Percentiles rank a stretch among this genome's conserved stretches.
phyloP scores from a whole-genome alignment of 441 rosid genomes.

The Cnidoscolus chayamansa region DNA sequence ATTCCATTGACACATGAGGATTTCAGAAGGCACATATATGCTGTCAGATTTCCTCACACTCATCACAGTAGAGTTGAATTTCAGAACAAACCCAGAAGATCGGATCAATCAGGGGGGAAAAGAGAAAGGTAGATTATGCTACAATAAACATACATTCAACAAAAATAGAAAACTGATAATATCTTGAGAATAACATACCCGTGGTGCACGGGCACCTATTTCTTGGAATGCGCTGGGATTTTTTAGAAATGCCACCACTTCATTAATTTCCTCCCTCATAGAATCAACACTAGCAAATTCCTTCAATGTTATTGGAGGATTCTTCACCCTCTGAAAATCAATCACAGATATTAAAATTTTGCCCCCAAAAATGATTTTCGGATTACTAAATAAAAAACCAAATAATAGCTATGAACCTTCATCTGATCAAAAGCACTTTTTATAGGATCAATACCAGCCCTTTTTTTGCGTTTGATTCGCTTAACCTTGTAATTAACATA shows the following conservation, averaged over 20 bases:
- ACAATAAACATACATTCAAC: background rate
- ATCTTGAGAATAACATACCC: constrained; percentile 51
- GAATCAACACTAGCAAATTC: constrained; percentile 92
- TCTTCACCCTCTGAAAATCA: constrained; percentile 80
- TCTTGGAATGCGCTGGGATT: constrained; percentile 94
- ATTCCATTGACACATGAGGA: background rate
- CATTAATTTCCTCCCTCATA: constrained; percentile 96
- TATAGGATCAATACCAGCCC: constrained; percentile 89
- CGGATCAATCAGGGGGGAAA: background rate
- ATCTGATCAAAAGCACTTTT: constrained; percentile 79
- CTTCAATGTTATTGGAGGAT: constrained; percentile 84
- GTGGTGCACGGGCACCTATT: constrained; percentile 96
- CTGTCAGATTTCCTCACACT: background rate
- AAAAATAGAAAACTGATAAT: background rate
- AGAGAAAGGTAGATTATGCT: background rate
- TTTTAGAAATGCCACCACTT: constrained; percentile 91
- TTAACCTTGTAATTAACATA: constrained; percentile 55
- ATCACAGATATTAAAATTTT: constrained; percentile 15
- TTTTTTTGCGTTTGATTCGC: constrained; percentile 59
- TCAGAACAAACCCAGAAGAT: background rate
- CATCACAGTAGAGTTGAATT: background rate
- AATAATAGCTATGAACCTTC: constrained; percentile 51
- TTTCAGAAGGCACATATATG: background rate
- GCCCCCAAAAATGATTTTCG: constrained; percentile 9
- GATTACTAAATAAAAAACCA: constrained; percentile 7